These are phyloP conservation scores for Hansenula lynferdii DNA, from an alignment of 1,139 yeast species.

Conservation along the genomic window DNA sequence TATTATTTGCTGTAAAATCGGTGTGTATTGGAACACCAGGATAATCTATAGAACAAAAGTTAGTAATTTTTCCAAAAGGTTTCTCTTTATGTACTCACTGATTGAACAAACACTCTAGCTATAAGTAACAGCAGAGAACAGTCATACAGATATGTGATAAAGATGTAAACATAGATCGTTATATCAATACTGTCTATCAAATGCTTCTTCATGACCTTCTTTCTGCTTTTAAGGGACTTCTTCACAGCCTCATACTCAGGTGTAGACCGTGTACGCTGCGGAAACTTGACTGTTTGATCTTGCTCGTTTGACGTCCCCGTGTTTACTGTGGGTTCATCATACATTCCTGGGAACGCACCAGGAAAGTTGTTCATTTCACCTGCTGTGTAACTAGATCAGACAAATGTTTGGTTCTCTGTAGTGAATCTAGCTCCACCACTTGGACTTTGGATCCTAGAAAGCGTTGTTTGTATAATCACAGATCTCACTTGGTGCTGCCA, in stretches of 20 bases:
- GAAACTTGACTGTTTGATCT: not conserved
- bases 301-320: not conserved
- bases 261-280: not conserved
- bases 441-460: too few relatives aligned
- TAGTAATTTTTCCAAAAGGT: constrained; percentile 2
- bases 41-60: constrained; percentile 6
- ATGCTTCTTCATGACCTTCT: constrained; percentile 11
- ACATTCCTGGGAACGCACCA: constrained; percentile 13
- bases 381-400: too few relatives aligned
- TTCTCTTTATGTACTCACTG: constrained; percentile 6
- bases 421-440: too few relatives aligned
- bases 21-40: constrained; percentile 5
- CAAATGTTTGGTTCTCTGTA: too few relatives aligned
- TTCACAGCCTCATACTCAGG: constrained; percentile 7
- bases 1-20: constrained; percentile 7
- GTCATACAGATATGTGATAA: constrained; percentile 18
- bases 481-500: too few relatives aligned
- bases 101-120: constrained; percentile 9
- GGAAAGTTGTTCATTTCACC: constrained; percentile 13
- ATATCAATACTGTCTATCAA: constrained; percentile 7
- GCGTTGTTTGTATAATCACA: too few relatives aligned
- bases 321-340: not conserved
- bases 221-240: constrained; percentile 12
- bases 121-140: constrained; percentile 19
- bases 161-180: constrained; percentile 7